Evolutionary conservation across 2,329 filamentous ascomycete species (phyloP), one percentile per base, ranked within the genome.

Genomic region (Xylariales sp.): DNA sequence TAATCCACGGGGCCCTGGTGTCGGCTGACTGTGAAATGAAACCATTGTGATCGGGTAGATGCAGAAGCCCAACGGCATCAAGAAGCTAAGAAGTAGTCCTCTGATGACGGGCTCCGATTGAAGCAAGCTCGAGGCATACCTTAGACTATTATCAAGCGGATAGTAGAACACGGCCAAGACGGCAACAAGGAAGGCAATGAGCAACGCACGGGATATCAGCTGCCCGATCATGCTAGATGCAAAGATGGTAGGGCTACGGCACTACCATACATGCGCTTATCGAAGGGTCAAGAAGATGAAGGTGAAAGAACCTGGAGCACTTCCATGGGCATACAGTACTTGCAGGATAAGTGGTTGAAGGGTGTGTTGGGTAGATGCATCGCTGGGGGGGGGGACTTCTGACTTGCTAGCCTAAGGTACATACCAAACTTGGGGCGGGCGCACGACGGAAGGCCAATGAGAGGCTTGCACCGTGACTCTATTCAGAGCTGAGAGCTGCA

Each of bases 401-500:
- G 14, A 10, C n/a, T 14, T 18, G 9, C 8, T 12, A 39, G 22
- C 18, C 36, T 39, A 7, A 15, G 9, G 4, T 24, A 46, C 44
- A 34, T 40, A 46, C 44, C 40, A 28, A 14, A 33, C 33, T n/a
- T 20, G 38, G 15, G 14, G 36, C 38, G 36, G 44, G 28, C 31
- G 25, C 32, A 43, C 31, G 18, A 27, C 44, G 40, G 40, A 29
- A 35, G 28, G 31, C 40, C 29, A 40, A 31, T 42, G 32, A 25
- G 14, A 27, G 8, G 14, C 12, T 10, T 15, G n/a, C 21, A 20
- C 34, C 29, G 38, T 14, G 24, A 31, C 32, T 28, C 10, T 24
- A 20, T 18, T 14, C 27, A n/a, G 24, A 16, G 8, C 5, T 14
- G 32, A 20, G 19, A 19, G 21, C 28, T 11, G 39, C 22, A 35